Percentiles rank a stretch among this genome's conserved stretches.
These are phyloP conservation scores for Kluyveromyces starmeri DNA, from an alignment of 805 yeast genomes.

Conservation along the genomic window DNA sequence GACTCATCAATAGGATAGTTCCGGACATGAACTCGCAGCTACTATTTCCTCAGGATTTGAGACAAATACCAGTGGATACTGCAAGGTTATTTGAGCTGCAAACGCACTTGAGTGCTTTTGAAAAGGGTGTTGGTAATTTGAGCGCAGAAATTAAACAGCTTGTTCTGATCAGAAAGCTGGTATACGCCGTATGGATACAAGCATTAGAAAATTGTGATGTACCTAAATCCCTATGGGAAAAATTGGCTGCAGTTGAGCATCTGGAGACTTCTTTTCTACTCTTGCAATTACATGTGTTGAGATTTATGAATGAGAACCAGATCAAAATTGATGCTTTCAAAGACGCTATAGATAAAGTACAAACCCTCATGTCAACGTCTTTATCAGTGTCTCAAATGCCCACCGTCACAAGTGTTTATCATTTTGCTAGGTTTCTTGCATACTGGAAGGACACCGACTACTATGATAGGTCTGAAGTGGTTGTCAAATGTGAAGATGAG, in stretches of 20 bases:
- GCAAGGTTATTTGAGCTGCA: neutral
- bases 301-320: neutral
- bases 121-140: neutral
- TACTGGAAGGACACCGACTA: constrained; percentile 2
- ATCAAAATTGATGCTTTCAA: neutral
- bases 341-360: neutral
- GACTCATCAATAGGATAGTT: constrained; percentile 3
- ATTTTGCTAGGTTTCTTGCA: constrained; percentile 2
- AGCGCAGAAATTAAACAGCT: neutral
- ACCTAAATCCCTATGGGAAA: neutral
- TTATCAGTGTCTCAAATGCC: constrained; percentile 4
- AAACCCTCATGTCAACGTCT: neutral
- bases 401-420: constrained; percentile 2
- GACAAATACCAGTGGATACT: neutral
- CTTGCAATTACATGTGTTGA: constrained; percentile 2
- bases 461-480: neutral
- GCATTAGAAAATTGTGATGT: neutral
- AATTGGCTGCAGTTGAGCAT: neutral
- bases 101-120: neutral
- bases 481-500: constrained; percentile 1
- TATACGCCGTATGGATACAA: constrained; percentile 2
- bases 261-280: constrained; percentile 2
- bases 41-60: neutral
- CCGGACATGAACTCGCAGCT: constrained; percentile 4
- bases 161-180: neutral